Conservation (phyloP, 2,329 filamentous ascomycete genomes). For the Graphilbum fragrans region DNA sequence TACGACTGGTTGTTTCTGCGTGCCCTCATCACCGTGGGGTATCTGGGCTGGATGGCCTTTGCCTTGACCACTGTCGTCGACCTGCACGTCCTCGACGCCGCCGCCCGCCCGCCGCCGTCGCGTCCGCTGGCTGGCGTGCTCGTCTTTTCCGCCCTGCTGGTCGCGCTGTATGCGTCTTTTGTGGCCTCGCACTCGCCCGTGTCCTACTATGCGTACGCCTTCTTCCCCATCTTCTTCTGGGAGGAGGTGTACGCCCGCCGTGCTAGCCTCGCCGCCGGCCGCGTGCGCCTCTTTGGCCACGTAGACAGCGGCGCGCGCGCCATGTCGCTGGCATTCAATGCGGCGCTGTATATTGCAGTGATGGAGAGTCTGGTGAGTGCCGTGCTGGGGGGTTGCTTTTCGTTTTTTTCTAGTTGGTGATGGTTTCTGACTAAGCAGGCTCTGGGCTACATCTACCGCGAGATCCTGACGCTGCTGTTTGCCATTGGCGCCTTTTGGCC, state of each 20-base stretch:
- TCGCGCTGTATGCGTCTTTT: slow-evolving; percentile 67
- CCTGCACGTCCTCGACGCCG: slow-evolving; percentile 69
- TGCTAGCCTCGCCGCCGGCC: slow-evolving; percentile 54
- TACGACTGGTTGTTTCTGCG: slow-evolving; percentile 97
- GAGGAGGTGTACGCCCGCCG: slow-evolving; percentile 81
- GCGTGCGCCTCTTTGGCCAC: slow-evolving; percentile 56
- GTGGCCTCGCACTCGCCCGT: slow-evolving; percentile 65
- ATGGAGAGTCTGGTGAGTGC: slow-evolving; percentile 61
- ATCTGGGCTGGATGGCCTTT: slow-evolving; percentile 91
- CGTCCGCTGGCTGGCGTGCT: slow-evolving; percentile 47
- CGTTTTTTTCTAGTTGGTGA: not conserved
- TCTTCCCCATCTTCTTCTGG: slow-evolving; percentile 94
- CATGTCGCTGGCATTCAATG: slow-evolving; percentile 49
- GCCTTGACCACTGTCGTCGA: slow-evolving; percentile 82
- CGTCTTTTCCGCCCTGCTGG: slow-evolving; percentile 65
- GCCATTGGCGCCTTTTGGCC: slow-evolving; percentile 71
- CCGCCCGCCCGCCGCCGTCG: slow-evolving; percentile 48
- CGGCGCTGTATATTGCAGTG: slow-evolving; percentile 56
- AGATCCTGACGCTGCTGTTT: slow-evolving; percentile 76
- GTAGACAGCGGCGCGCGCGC: slow-evolving; percentile 43
- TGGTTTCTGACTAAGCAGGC: slow-evolving; percentile 42
- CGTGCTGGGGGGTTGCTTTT: not conserved
- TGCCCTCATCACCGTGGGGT: slow-evolving; percentile 77
- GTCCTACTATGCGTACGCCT: slow-evolving; percentile 82
- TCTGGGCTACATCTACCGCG: slow-evolving; percentile 80